These are phyloP conservation scores for Melanopsichium pennsylvanicum DNA, from an alignment of 1,284 basidiomycete genomes.

Conservation along the genomic window DNA sequence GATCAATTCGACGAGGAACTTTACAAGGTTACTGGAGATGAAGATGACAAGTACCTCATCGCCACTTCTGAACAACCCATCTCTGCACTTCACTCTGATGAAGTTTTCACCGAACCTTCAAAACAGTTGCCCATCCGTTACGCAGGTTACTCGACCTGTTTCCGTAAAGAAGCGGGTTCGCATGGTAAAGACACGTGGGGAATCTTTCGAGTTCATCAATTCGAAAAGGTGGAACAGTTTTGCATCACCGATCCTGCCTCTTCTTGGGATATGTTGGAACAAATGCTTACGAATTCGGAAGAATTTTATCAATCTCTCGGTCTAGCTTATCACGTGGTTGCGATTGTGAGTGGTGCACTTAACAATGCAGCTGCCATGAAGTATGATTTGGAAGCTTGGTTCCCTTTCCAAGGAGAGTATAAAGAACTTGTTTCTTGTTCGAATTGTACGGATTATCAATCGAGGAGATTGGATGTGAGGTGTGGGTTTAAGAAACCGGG, in stretches of 20 bases:
- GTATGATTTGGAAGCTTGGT: slow-evolving; percentile 98
- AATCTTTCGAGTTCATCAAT: slow-evolving; percentile 99
- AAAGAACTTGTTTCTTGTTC: slow-evolving; percentile 76
- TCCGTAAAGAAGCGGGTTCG: slow-evolving; percentile 97
- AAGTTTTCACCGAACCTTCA: slow-evolving; percentile 94
- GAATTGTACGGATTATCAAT: slow-evolving; percentile 69
- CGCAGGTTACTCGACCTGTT: slow-evolving; percentile 85
- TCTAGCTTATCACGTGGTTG: slow-evolving; percentile 88
- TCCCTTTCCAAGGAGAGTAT: slow-evolving; percentile 95
- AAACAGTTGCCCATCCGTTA: slow-evolving; percentile 85
- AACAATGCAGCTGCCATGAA: slow-evolving; percentile 98
- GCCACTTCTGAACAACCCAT: slow-evolving; percentile 99
- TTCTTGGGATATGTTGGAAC: slow-evolving; percentile 91
- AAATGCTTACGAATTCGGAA: slow-evolving; percentile 87
- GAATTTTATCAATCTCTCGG: slow-evolving; percentile 94
- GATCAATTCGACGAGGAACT: slow-evolving; percentile 98
- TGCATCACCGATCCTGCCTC: slow-evolving; percentile 84
- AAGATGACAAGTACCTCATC: slow-evolving; percentile 98
- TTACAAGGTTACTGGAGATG: slow-evolving; percentile 87
- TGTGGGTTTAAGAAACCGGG: slow-evolving; percentile 65
- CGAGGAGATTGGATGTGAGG: slow-evolving; percentile 59
- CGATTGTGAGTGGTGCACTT: slow-evolving; percentile 94
- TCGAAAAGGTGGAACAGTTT: slow-evolving; percentile 97
- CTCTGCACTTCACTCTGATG: slow-evolving; percentile 91
- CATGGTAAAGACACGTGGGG: slow-evolving; percentile 99